Conservation (phyloP, 2,329 filamentous ascomycete species). For the Boeremia lycopersici region DNA sequence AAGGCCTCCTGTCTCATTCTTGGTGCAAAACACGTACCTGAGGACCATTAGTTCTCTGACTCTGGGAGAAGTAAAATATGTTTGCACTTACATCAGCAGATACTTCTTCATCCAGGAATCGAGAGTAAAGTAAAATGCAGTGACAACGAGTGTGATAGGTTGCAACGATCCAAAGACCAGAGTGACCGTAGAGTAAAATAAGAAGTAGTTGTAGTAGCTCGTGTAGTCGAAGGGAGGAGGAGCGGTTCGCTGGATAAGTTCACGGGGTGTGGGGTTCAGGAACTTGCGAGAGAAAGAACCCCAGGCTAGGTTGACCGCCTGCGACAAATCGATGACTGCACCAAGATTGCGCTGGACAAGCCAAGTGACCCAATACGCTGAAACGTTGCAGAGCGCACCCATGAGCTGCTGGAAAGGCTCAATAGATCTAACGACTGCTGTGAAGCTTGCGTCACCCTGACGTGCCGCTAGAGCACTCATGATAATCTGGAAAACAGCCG, state of each 20-base stretch:
- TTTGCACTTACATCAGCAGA: conserved; percentile 68
- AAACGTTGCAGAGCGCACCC: conserved; percentile 77
- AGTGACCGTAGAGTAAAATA: conserved; percentile 90
- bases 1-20: conserved; percentile 91
- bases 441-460: conserved; percentile 61
- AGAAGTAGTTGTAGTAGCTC: conserved; percentile 96
- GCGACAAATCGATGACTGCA: conserved; percentile 90
- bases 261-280: conserved; percentile 83
- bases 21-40: conserved; percentile 86
- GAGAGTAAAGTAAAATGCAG: conserved; percentile 85
- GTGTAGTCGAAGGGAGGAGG: conserved; percentile 94
- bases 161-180: conserved; percentile 85
- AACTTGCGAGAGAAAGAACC: conserved; percentile 86
- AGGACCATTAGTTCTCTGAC: conserved; percentile 12
- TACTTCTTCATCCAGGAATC: conserved; percentile 96
- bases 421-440: conserved; percentile 68
- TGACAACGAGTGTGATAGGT: conserved; percentile 83
- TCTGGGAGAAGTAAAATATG: neutral
- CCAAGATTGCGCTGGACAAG: conserved; percentile 91
- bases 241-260: conserved; percentile 90
- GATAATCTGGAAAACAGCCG: conserved; percentile 76
- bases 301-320: conserved; percentile 82
- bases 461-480: conserved; percentile 47
- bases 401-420: conserved; percentile 70
- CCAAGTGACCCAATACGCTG: conserved; percentile 80